Evolutionary conservation across 768 basidiomycete species (phyloP).

Genomic region (Gymnopilus junonius): DNA sequence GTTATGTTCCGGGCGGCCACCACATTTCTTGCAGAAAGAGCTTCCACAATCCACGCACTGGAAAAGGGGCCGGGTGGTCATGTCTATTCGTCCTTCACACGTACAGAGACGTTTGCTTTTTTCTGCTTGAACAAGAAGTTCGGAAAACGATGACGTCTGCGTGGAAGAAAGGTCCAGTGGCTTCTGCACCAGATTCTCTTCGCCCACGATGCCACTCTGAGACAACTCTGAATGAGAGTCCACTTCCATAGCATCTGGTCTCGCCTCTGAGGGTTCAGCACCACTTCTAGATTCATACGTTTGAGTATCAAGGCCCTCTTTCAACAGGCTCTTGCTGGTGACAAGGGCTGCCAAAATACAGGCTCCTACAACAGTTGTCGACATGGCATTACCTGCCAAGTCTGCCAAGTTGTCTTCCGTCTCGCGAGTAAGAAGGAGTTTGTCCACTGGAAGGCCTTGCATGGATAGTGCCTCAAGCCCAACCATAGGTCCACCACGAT

Average conservation of each 20-base stretch:
- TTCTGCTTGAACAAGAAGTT: conserved; percentile 66
- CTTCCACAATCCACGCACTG: conserved; percentile 79
- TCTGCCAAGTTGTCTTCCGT: conserved; percentile 93
- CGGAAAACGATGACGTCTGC: conserved; percentile 47
- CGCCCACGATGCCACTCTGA: conserved; percentile 68
- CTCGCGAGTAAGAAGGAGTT: conserved; percentile 89
- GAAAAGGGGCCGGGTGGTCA: conserved; percentile 68
- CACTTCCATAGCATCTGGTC: conserved; percentile 51
- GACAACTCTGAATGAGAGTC: conserved; percentile 32
- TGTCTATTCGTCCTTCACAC: conserved; percentile 88
- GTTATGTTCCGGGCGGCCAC: conserved; percentile 90
- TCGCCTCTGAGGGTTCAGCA: conserved; percentile 31
- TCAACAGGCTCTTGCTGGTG: conserved; percentile 66
- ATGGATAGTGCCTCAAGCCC: conserved; percentile 92
- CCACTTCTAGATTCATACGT: conserved; percentile 72
- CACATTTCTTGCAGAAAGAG: conserved; percentile 84
- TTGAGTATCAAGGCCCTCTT: conserved; percentile 62
- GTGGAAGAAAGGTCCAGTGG: conserved; percentile 72
- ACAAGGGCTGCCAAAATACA: conserved; percentile 85
- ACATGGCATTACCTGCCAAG: conserved; percentile 97
- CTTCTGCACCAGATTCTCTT: conserved; percentile 64
- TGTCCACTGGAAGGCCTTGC: conserved; percentile 93
- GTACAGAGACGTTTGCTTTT: conserved; percentile 79
- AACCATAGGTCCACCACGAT: conserved; percentile 94
- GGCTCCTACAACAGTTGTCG: conserved; percentile 92